Conservation (phyloP, 768 basidiomycete species). For the Gloeopeniophorella convolvens region DNA sequence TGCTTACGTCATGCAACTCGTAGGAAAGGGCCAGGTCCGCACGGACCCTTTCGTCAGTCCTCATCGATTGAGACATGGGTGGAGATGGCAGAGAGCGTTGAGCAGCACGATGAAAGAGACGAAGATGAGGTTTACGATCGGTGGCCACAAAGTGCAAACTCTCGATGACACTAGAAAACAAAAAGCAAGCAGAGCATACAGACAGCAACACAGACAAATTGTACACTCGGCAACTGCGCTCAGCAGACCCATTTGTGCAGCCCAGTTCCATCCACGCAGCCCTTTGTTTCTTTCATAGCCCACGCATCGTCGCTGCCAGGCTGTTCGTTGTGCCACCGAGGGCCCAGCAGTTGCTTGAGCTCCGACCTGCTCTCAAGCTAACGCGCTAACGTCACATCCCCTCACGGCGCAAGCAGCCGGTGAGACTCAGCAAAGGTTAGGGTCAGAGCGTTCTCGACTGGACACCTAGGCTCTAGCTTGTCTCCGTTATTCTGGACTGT, state of each 20-base stretch:
- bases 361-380: no score
- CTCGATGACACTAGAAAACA: slow-evolving; percentile 73
- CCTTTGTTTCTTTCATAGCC: background rate
- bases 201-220: slow-evolving; percentile 31
- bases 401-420: no score
- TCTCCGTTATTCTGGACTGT: no score
- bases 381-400: no score
- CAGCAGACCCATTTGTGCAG: no score
- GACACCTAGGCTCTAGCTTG: no score
- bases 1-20: slow-evolving; percentile 42
- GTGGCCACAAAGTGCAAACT: slow-evolving; percentile 65
- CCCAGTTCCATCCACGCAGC: no score
- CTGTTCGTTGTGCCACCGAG: no score
- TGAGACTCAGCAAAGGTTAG: no score
- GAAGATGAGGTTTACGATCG: slow-evolving; percentile 44
- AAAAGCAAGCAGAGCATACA: slow-evolving; percentile 33
- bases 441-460: no score
- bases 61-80: slow-evolving; percentile 14
- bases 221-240: slow-evolving; percentile 12
- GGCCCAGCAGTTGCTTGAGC: no score
- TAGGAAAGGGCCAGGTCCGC: slow-evolving; percentile 39
- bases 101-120: slow-evolving; percentile 28
- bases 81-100: slow-evolving; percentile 26
- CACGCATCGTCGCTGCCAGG: no score
- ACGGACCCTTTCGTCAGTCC: slow-evolving; percentile 43